Percentiles rank a stretch among this genome's conserved stretches.
These are phyloP conservation scores for Galerina sulciceps DNA, from an alignment of 768 basidiomycete species.

Conservation along the genomic window DNA sequence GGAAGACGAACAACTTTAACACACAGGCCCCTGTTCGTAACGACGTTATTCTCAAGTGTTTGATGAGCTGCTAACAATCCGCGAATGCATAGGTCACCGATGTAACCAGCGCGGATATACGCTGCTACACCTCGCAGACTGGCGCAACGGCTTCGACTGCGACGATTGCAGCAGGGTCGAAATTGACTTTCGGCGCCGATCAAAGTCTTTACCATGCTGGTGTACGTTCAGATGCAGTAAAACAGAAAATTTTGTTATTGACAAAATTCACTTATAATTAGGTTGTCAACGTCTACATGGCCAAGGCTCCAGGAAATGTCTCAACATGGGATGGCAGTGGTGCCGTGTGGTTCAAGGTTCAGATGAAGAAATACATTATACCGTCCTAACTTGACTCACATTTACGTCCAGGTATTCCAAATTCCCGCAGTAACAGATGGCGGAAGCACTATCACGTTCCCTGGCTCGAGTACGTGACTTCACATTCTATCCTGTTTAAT, in stretches of 20 bases:
- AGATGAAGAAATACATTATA: conserved; percentile 2
- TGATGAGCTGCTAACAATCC: background rate
- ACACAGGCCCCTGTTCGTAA: conserved; percentile 37
- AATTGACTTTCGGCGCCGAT: conserved; percentile 20
- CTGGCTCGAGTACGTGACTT: conserved; percentile 35
- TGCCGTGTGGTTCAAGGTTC: conserved; percentile 51
- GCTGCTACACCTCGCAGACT: conserved; percentile 49
- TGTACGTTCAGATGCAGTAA: conserved; percentile 9
- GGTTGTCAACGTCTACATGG: conserved; percentile 27
- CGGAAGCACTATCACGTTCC: conserved; percentile 49
- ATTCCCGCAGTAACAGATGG: conserved; percentile 50
- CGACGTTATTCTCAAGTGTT: background rate
- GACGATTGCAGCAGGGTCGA: conserved; percentile 31
- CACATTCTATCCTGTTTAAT: background rate
- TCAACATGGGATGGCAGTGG: conserved; percentile 44
- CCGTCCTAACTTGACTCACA: background rate
- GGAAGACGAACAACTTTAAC: conserved; percentile 51
- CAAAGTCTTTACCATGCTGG: conserved; percentile 20
- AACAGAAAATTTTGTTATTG: background rate
- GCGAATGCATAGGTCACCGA: conserved; percentile 39
- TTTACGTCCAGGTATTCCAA: conserved; percentile 25
- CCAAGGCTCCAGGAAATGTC: conserved; percentile 27
- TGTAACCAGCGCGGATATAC: conserved; percentile 49
- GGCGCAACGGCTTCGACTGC: conserved; percentile 45
- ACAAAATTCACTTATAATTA: background rate